Conservation (phyloP, 2,329 filamentous ascomycete genomes). For the Hypoxylon sp. region DNA sequence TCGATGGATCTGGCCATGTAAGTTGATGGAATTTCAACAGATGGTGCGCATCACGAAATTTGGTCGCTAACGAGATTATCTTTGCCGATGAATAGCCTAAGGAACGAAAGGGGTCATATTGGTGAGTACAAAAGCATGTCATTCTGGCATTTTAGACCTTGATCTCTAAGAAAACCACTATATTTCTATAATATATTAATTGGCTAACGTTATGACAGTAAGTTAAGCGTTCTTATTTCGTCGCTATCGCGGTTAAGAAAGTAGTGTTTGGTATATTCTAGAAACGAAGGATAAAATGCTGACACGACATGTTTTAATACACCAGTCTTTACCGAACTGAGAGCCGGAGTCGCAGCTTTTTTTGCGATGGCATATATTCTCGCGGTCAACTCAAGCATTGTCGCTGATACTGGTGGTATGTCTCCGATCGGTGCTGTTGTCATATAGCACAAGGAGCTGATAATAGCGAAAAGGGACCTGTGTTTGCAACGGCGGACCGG, state of each 20-base stretch:
- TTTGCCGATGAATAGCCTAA: slow-evolving; percentile 64
- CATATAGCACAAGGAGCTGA: slow-evolving; percentile 70
- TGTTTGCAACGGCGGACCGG: slow-evolving; percentile 71
- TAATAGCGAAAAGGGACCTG: slow-evolving; percentile 80
- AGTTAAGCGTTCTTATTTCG: too few relatives aligned
- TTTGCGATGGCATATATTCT: slow-evolving; percentile 74
- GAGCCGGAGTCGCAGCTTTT: slow-evolving; percentile 83
- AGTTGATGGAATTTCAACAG: slow-evolving; percentile 55
- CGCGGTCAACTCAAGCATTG: slow-evolving; percentile 53
- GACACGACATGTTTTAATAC: too few relatives aligned
- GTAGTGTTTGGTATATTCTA: too few relatives aligned
- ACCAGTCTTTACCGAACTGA: slow-evolving; percentile 81
- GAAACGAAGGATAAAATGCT: too few relatives aligned
- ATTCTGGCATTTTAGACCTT: too few relatives aligned
- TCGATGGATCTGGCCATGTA: slow-evolving; percentile 88
- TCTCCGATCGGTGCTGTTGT: slow-evolving; percentile 70
- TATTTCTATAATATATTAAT: too few relatives aligned
- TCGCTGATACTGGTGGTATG: slow-evolving; percentile 52
- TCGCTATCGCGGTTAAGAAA: too few relatives aligned
- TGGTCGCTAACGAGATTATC: slow-evolving; percentile 44
- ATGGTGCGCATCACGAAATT: neutral
- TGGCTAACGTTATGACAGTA: too few relatives aligned
- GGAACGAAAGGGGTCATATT: slow-evolving; percentile 81
- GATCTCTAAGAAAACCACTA: too few relatives aligned
- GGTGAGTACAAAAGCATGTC: too few relatives aligned